These are phyloP conservation scores for Acanthamoeba divionensis DNA, from an alignment of 208 protist species.

Conservation along the genomic window DNA sequence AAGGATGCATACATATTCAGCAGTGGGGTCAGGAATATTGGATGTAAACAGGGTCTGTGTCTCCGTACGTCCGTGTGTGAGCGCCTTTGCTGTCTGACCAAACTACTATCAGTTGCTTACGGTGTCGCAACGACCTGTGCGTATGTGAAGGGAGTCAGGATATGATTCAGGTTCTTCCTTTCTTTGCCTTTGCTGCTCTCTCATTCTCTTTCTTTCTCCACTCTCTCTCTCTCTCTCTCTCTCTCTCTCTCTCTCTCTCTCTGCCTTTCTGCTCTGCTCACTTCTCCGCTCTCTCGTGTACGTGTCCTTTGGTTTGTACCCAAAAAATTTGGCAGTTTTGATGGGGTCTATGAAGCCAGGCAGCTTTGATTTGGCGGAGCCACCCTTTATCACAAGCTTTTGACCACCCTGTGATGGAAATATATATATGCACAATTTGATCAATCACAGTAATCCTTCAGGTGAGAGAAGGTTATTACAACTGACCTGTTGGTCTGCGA, in stretches of 20 bases:
- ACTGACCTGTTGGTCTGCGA: not conserved
- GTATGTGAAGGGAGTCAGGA: too few relatives aligned
- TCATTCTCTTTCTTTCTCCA: too few relatives aligned
- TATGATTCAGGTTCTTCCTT: too few relatives aligned
- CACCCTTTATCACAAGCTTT: not conserved
- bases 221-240: too few relatives aligned
- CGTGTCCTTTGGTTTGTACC: not conserved
- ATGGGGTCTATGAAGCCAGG: slow-evolving; percentile 35
- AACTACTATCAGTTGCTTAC: slow-evolving; percentile 6
- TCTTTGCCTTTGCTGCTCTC: too few relatives aligned
- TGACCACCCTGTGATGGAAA: not conserved
- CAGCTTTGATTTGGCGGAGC: not conserved
- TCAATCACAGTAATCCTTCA: not conserved
- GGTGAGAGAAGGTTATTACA: not conserved
- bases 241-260: too few relatives aligned
- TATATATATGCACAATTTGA: not conserved
- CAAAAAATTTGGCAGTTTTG: not conserved
- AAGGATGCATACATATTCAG: too few relatives aligned
- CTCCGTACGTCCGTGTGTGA: slow-evolving; percentile 30
- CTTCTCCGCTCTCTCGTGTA: too few relatives aligned
- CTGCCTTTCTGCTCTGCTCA: too few relatives aligned
- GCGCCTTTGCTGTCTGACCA: slow-evolving; percentile 45
- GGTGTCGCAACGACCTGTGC: not conserved
- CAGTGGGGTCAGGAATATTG: not conserved
- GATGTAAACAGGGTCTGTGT: slow-evolving; percentile 7